Conservation (phyloP, 345 rosid species). For the Erucastrum elatum region DNA sequence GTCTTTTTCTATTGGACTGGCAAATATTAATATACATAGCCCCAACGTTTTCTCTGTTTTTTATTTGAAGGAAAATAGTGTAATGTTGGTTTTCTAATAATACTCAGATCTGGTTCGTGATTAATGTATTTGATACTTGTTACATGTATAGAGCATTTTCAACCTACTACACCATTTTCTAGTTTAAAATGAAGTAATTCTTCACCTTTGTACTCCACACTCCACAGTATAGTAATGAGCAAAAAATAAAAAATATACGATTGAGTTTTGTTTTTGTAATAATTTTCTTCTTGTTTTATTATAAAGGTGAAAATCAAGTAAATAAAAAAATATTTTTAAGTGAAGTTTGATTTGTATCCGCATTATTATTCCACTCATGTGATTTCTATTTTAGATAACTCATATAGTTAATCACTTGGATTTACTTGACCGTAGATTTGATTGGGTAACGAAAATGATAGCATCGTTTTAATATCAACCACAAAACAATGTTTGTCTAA, state of each 20-base stretch:
- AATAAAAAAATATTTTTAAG: background rate
- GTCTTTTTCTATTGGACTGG: slow-evolving; percentile 16
- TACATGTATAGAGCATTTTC: background rate
- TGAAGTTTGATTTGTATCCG: background rate
- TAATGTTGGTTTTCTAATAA: background rate
- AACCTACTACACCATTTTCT: background rate
- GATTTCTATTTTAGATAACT: background rate
- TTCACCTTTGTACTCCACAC: background rate
- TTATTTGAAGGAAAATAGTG: background rate
- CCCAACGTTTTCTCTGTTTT: background rate
- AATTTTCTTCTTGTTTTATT: no score
- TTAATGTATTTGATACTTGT: background rate
- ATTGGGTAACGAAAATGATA: background rate
- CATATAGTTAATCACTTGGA: background rate
- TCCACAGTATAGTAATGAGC: background rate
- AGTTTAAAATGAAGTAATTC: no score
- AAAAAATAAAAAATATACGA: background rate
- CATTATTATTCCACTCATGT: background rate
- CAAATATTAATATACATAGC: background rate
- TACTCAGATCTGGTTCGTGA: slow-evolving; percentile 26
- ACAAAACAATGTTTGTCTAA: background rate
- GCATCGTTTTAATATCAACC: background rate
- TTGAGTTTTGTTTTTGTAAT: no score
- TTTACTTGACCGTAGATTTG: background rate
- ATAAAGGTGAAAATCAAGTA: no score